Base-by-base conservation (phyloP, 164 flowering plant genomes). In the Brasenia schreberi region DNA sequence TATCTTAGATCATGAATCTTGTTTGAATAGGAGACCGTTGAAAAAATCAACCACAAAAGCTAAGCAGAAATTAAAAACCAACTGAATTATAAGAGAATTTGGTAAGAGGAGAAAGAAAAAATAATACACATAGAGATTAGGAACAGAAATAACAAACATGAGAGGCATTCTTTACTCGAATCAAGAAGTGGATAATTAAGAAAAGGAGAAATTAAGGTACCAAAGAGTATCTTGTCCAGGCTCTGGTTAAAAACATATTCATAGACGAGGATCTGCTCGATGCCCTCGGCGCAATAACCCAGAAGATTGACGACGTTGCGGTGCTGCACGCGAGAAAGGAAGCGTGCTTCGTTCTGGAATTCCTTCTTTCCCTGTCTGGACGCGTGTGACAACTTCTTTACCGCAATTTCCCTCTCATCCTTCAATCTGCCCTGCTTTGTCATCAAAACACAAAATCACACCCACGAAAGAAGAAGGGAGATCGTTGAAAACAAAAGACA, bases 331-430 rank as follows among this genome's bases (percentile, higher is more conserved):
- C 89, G 81, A 0, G 92, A 80, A 61, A 94, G 72, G 67, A 88
- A 71, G 74, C 77, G 87, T 3, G 97, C 96, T 78, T 94, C 99
- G 67, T 81, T 88, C 72, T 43, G 64, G 73, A 94, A 94, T 80
- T 94, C 92, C 65, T 69, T 85, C 73, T 79, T 81, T 76, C 99
- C 99, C 72, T 94, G 99, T 14, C 68, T 77, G 39, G 97, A 91
- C 43, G 65, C 71, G 1, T 75, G 89, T 4, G 96, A 83, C 6
- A 94, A 76, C 81, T 80, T 89, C 85, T 94, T 94, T 74, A 94
- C 97, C 7, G 99, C 99, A 66, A 94, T 82, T 70, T 79, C 95
- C 65, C 89, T 89, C 45, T 97, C 97, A 79, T 89, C 96, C 12
- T 56, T 72, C 79, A 94, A 77, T 69, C 66, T 87, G 59, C 99